Base-by-base conservation (phyloP, 495 filamentous ascomycete species). In the Xylaria scruposa region DNA sequence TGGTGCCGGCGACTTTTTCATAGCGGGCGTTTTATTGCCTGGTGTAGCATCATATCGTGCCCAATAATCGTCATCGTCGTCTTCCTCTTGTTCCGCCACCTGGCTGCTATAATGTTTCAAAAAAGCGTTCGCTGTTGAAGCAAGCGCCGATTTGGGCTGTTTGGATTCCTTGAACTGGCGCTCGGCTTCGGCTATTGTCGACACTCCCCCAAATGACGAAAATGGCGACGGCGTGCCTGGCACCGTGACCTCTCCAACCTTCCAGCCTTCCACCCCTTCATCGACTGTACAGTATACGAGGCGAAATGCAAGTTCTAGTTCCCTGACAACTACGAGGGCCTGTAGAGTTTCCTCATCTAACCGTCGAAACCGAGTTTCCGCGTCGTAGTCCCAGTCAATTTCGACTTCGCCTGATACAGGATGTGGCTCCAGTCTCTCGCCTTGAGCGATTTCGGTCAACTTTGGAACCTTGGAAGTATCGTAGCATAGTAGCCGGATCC, bases 1-100 rank as follows among this genome's bases (percentile, higher is more conserved):
- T 1, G 90, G 88, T 1, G 89, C 88, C 1, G 90, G 88, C 13
- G 90, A 90, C 42, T 79, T 83, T 68, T 92, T 90, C 0, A 83
- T 80, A 0, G 89, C 89, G 7, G 95, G 95, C 24, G 94, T 95
- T 44, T 89, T 86, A 9, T 88, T 29, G 26, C 70, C 89, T 1
- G 93, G 93, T 13, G 94, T 96, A 10, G 90, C 88, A 83, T 98
- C 96, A 78, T 99, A 99, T 72, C 91, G 91, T 38, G 91, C 93
- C 96, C 96, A 99, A 81, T 98, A 99, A 74, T 90, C 92, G 72
- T 94, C 94, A 70, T 97, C 93, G n/a, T 93, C 93, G 21, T 93
- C 91, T 0, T 87, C 86, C 2, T 84, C 78, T 13, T 68, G 68
- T 15, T 77, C 70, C 60, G 84, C 71, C 26, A 67, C 51, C 31